A percentile compares a stretch with the other conserved stretches of the same genome.
Conservation (phyloP, 164 flowering plant species). For the Sedum album region DNA sequence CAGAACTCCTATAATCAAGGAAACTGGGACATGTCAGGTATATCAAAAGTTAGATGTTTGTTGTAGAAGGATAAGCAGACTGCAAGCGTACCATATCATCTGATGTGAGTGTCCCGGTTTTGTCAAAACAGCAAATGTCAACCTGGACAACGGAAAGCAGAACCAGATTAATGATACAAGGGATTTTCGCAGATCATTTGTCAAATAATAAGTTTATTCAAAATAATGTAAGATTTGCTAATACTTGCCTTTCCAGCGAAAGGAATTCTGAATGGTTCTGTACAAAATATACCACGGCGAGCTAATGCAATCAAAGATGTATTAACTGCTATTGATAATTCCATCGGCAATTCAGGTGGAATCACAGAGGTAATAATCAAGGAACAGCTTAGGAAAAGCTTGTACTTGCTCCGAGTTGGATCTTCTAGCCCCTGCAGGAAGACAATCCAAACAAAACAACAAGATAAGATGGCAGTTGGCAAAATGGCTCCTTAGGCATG, state of each 20-base stretch:
- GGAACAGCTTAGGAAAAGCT: slow-evolving; percentile 90
- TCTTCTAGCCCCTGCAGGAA: slow-evolving; percentile 80
- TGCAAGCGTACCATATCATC: slow-evolving; percentile 88
- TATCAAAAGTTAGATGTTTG: not conserved
- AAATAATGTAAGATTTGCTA: not conserved
- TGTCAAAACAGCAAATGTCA: slow-evolving; percentile 96
- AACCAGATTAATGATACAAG: no score
- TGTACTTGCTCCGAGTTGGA: slow-evolving; percentile 95
- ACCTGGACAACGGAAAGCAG: slow-evolving; percentile 42
- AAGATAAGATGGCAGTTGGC: not conserved
- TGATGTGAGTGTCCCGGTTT: slow-evolving; percentile 95
- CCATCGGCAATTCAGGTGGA: slow-evolving; percentile 99
- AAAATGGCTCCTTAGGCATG: not conserved
- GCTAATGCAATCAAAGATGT: slow-evolving; percentile 94
- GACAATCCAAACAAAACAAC: slow-evolving; percentile 12
- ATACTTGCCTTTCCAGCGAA: slow-evolving; percentile 91
- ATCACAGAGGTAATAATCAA: slow-evolving; percentile 94
- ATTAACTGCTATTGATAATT: slow-evolving; percentile 95
- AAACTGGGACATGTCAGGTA: not conserved
- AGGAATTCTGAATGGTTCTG: slow-evolving; percentile 97
- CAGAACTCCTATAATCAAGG: slow-evolving; percentile 55
- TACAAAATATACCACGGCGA: slow-evolving; percentile 91
- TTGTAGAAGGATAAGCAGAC: not conserved
- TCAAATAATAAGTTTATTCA: not conserved
- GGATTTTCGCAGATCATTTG: no score